A percentile compares a stretch with the other conserved stretches of the same genome.
These are phyloP conservation scores for Massarina eburnea DNA, from an alignment of 2,329 filamentous ascomycete species.

Conservation along the genomic window DNA sequence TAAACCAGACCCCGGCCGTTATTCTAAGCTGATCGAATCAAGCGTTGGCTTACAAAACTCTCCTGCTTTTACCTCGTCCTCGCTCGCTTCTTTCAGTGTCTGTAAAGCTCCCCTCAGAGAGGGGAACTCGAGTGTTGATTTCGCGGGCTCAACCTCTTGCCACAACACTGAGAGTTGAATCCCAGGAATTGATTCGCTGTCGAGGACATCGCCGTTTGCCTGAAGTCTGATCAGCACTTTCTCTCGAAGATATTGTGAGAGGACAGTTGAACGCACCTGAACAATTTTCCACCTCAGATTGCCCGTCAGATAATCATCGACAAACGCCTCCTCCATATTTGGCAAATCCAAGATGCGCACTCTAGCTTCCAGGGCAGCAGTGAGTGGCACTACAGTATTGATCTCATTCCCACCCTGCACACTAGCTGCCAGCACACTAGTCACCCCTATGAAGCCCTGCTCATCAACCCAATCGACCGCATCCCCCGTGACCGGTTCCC, in stretches of 20 bases:
- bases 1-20: background rate
- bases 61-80: conserved; percentile 3
- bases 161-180: conserved; percentile 45
- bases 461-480: conserved; percentile 53
- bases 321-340: conserved; percentile 22
- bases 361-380: conserved; percentile 43
- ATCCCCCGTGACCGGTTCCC: conserved; percentile 43
- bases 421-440: conserved; percentile 49
- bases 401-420: conserved; percentile 9
- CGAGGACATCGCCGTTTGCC: conserved; percentile 42
- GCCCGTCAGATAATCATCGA: conserved; percentile 22
- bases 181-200: conserved; percentile 34
- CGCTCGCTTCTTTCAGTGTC: conserved; percentile 14
- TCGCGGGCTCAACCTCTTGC: conserved; percentile 42
- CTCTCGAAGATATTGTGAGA: background rate
- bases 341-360: conserved; percentile 35
- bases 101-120: conserved; percentile 34
- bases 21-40: background rate
- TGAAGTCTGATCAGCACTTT: conserved; percentile 11
- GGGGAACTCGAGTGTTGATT: conserved; percentile 39
- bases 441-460: conserved; percentile 62
- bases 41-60: background rate
- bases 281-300: conserved; percentile 29
- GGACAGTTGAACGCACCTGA: conserved; percentile 14
- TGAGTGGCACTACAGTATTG: conserved; percentile 50